Percentiles rank a stretch among this genome's conserved stretches.
Conservation (phyloP, 2,329 filamentous ascomycete species). For the Cytospora piceicola region DNA sequence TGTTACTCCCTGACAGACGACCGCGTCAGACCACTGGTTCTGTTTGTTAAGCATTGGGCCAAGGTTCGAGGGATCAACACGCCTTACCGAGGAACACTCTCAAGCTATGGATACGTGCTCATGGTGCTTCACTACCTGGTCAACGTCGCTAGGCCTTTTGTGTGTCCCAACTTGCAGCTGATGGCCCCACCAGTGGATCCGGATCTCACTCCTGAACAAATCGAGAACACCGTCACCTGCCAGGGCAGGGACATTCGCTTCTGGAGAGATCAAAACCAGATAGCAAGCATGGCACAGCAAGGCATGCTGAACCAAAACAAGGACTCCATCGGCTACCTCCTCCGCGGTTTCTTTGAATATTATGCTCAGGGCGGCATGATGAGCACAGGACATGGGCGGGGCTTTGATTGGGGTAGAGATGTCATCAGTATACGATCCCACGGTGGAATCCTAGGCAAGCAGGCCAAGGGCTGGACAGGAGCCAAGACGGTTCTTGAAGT, state of each 20-base stretch:
- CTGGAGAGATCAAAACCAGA: conserved; percentile 75
- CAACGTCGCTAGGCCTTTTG: conserved; percentile 78
- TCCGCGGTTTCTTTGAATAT: conserved; percentile 88
- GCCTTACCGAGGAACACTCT: conserved; percentile 82
- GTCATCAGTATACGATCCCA: conserved; percentile 76
- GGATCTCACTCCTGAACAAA: conserved; percentile 43
- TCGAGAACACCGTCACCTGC: conserved; percentile 51
- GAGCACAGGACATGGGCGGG: conserved; percentile 53
- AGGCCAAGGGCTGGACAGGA: conserved; percentile 83
- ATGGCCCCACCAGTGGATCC: conserved; percentile 50
- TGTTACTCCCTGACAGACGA: conserved; percentile 82
- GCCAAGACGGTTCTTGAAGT: conserved; percentile 70
- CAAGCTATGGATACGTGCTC: conserved; percentile 87
- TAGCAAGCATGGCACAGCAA: conserved; percentile 60
- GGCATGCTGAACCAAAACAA: conserved; percentile 69
- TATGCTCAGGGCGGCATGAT: conserved; percentile 68
- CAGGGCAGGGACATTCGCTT: conserved; percentile 75
- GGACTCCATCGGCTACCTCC: conserved; percentile 70
- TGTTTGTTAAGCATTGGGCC: conserved; percentile 92
- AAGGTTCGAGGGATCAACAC: conserved; percentile 85
- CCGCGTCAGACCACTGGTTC: conserved; percentile 75
- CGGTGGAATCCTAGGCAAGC: conserved; percentile 73
- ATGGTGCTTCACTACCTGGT: conserved; percentile 92
- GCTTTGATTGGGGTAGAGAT: conserved; percentile 80
- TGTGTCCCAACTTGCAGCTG: conserved; percentile 81